phyloP scores from a whole-genome alignment of 1,284 basidiomycete species.

The Fomitopsis pinicola region DNA sequence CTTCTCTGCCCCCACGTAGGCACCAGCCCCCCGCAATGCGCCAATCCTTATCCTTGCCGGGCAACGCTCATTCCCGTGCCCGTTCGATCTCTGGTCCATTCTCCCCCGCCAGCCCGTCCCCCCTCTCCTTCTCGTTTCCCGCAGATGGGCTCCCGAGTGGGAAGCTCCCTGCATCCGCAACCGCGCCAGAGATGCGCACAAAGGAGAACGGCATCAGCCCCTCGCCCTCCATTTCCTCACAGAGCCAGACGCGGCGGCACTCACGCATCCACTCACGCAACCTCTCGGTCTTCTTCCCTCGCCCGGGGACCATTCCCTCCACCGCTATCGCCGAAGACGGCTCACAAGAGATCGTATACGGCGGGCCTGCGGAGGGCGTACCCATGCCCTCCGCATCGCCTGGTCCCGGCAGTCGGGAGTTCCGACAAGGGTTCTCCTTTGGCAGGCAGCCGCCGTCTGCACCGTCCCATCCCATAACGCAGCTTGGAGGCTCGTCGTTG shows the following conservation, averaged over 20 bases:
- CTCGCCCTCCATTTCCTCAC: slow-evolving; percentile 14
- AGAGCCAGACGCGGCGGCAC: slow-evolving; percentile 49
- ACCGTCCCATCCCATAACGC: slow-evolving; percentile 21
- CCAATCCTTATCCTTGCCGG: slow-evolving; percentile 39
- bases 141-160: slow-evolving; percentile 23
- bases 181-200: slow-evolving; percentile 18
- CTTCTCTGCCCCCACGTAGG: slow-evolving; percentile 15
- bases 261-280: slow-evolving; percentile 85
- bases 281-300: slow-evolving; percentile 86
- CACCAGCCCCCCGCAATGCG: slow-evolving; percentile 38
- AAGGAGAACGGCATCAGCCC: slow-evolving; percentile 17
- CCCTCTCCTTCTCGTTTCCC: slow-evolving; percentile 43
- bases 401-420: slow-evolving; percentile 25
- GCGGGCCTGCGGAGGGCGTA: slow-evolving; percentile 40
- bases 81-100: slow-evolving; percentile 54
- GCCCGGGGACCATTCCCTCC: slow-evolving; percentile 61
- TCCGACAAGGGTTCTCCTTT: slow-evolving; percentile 66
- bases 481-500: slow-evolving; percentile 22
- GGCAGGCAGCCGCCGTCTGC: slow-evolving; percentile 37
- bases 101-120: slow-evolving; percentile 47
- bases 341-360: slow-evolving; percentile 46
- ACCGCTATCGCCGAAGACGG: slow-evolving; percentile 68
- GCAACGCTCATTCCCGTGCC: slow-evolving; percentile 34
- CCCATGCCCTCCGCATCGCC: slow-evolving; percentile 43
- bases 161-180: slow-evolving; percentile 14